Conservation (phyloP, 768 basidiomycete genomes). For the Mycena indigotica region DNA sequence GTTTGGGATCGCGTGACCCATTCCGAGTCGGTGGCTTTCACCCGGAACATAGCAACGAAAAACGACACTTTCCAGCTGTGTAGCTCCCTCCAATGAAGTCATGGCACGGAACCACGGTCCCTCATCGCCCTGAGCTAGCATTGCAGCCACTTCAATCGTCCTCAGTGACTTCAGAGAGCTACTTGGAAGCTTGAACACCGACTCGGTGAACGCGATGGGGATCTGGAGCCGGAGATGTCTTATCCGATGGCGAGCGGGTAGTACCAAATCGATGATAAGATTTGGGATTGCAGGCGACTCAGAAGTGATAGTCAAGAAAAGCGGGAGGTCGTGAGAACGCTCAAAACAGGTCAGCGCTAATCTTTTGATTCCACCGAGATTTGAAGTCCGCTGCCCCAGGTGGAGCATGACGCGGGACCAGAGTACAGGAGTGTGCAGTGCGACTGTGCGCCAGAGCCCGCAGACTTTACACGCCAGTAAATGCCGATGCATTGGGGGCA, state of each 20-base stretch:
- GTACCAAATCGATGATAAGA: slow-evolving; percentile 15
- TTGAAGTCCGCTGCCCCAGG: slow-evolving; percentile 3
- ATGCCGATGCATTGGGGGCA: slow-evolving; percentile 28
- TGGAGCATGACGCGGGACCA: slow-evolving; percentile 28
- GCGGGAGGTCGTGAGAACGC: slow-evolving; percentile 18
- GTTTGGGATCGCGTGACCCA: too few species aligned
- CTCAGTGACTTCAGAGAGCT: slow-evolving; percentile 11
- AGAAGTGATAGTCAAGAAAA: slow-evolving; percentile 7
- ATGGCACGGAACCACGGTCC: slow-evolving; percentile 15
- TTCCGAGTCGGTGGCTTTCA: too few species aligned
- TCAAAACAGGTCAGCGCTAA: slow-evolving; percentile 15
- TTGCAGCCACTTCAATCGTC: slow-evolving; percentile 6
- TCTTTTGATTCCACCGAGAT: slow-evolving; percentile 2
- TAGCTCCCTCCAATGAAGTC: slow-evolving; percentile 17
- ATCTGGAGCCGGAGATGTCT: slow-evolving; percentile 13
- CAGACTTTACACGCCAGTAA: slow-evolving; percentile 40
- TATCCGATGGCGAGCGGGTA: slow-evolving; percentile 21
- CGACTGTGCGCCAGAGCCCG: slow-evolving; percentile 36
- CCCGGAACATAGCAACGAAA: slow-evolving; percentile 6
- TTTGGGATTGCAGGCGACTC: slow-evolving; percentile 6
- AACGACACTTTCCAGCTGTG: slow-evolving; percentile 9
- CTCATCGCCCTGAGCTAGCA: not conserved
- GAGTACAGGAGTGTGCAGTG: slow-evolving; percentile 33
- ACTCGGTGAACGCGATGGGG: slow-evolving; percentile 12
- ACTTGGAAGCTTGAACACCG: slow-evolving; percentile 17